phyloP scores from a whole-genome alignment of 192 early-diverging fungal genomes.

The Nowakowskiella sp. region DNA sequence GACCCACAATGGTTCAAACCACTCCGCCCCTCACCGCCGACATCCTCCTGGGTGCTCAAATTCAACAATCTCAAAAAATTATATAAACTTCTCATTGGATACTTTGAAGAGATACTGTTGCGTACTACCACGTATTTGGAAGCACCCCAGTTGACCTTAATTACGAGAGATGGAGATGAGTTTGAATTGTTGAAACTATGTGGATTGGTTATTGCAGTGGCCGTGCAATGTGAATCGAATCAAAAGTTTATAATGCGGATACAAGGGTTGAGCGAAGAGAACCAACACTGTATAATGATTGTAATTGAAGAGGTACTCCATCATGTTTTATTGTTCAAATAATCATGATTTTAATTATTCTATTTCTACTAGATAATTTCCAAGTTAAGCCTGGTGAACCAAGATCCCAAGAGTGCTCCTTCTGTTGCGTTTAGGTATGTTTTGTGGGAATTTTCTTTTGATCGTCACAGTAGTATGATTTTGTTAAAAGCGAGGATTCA shows the following conservation, averaged over 20 bases:
- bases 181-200: conserved; percentile 72
- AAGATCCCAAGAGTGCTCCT: no score
- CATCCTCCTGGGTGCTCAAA: conserved; percentile 92
- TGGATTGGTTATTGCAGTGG: conserved; percentile 71
- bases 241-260: conserved; percentile 78
- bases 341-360: neutral
- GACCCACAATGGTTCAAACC: conserved; percentile 88
- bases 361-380: no score
- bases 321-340: neutral
- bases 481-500: no score
- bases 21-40: conserved; percentile 57
- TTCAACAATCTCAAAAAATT: conserved; percentile 90
- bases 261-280: conserved; percentile 57
- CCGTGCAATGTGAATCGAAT: conserved; percentile 83
- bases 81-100: conserved; percentile 71
- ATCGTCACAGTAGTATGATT: no score
- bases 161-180: conserved; percentile 71
- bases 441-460: no score
- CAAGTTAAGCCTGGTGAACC: no score
- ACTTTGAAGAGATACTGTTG: conserved; percentile 83
- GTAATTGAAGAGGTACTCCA: conserved; percentile 70
- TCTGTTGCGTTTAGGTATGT: no score
- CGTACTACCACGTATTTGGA: conserved; percentile 52
- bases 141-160: conserved; percentile 68
- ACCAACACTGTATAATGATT: conserved; percentile 84